Evolutionary conservation across 2,329 filamentous ascomycete genomes (phyloP).

Genomic region (Phialocephala subalpina): DNA sequence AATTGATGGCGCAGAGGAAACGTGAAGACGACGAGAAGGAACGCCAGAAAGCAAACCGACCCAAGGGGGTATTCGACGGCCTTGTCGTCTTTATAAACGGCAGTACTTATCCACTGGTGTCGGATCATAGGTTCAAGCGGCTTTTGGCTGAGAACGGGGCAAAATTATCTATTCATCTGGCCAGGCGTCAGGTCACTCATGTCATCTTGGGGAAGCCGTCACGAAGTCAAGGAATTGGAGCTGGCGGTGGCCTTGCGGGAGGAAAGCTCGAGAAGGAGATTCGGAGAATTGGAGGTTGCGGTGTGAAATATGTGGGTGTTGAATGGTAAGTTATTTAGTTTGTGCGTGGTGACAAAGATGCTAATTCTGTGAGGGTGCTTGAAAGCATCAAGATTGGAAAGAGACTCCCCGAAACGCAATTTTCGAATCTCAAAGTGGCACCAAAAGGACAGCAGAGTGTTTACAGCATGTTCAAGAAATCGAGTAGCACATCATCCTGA

Average conservation of each 20-base stretch:
- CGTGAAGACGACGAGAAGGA: constrained; percentile 61
- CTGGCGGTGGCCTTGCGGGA: constrained; percentile 78
- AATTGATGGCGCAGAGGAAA: constrained; percentile 46
- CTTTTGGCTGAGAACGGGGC: constrained; percentile 80
- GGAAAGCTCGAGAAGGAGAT: constrained; percentile 87
- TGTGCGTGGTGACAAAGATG: constrained; percentile 1
- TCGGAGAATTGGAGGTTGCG: constrained; percentile 68
- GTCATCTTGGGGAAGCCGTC: constrained; percentile 77
- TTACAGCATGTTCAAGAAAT: constrained; percentile 56
- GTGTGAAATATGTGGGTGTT: constrained; percentile 79
- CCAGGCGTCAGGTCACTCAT: constrained; percentile 80
- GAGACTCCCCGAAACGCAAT: constrained; percentile 77
- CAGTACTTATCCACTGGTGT: constrained; percentile 81
- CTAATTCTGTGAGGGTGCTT: constrained; percentile 66
- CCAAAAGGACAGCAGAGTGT: constrained; percentile 71
- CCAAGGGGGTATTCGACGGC: constrained; percentile 67
- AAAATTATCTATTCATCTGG: constrained; percentile 72
- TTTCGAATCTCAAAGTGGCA: constrained; percentile 69
- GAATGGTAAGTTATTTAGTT: constrained; percentile 69
- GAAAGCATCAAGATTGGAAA: constrained; percentile 82
- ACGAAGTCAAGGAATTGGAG: constrained; percentile 53
- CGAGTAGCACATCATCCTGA: neutral
- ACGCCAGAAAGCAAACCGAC: constrained; percentile 39
- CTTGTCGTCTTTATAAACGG: constrained; percentile 88
- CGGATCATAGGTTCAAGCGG: constrained; percentile 86